Conservation (phyloP, 2,329 filamentous ascomycete species). For the Coniochaeta sp. region DNA sequence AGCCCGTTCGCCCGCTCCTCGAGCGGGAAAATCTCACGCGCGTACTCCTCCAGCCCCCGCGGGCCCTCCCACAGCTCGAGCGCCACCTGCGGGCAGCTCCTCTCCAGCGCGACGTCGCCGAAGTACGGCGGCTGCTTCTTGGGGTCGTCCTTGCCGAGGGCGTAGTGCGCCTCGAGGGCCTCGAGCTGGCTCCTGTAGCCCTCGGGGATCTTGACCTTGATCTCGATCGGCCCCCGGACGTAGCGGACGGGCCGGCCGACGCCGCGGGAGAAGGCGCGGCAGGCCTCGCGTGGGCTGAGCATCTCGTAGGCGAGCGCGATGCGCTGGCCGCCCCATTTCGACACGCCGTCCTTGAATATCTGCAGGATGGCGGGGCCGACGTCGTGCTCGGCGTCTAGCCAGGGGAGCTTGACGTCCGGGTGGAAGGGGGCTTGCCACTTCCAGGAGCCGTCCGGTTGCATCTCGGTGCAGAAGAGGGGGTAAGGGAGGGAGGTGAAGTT, state of each 20-base stretch:
- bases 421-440: constrained; percentile 93
- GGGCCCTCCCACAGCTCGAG: constrained; percentile 86
- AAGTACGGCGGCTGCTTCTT: constrained; percentile 58
- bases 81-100: constrained; percentile 65
- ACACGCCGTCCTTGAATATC: constrained; percentile 87
- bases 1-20: constrained; percentile 92
- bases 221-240: constrained; percentile 68
- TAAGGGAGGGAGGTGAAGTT: constrained; percentile 94
- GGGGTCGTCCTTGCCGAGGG: constrained; percentile 40
- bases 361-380: constrained; percentile 87
- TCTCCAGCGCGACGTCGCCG: constrained; percentile 48
- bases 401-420: constrained; percentile 80
- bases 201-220: constrained; percentile 77
- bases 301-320: constrained; percentile 89
- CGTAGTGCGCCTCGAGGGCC: constrained; percentile 55
- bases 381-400: constrained; percentile 95
- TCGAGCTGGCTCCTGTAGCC: constrained; percentile 87
- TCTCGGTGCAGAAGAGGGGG: constrained; percentile 91
- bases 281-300: constrained; percentile 76
- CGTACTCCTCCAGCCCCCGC: constrained; percentile 87
- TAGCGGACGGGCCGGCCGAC: constrained; percentile 75
- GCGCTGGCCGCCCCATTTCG: constrained; percentile 70
- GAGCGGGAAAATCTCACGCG: constrained; percentile 84
- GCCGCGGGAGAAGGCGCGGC: constrained; percentile 70
- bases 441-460: constrained; percentile 78